A percentile compares a stretch with the other conserved stretches of the same genome.
Conservation (phyloP, 2,329 filamentous ascomycete species). For the Aureobasidium melanogenum region DNA sequence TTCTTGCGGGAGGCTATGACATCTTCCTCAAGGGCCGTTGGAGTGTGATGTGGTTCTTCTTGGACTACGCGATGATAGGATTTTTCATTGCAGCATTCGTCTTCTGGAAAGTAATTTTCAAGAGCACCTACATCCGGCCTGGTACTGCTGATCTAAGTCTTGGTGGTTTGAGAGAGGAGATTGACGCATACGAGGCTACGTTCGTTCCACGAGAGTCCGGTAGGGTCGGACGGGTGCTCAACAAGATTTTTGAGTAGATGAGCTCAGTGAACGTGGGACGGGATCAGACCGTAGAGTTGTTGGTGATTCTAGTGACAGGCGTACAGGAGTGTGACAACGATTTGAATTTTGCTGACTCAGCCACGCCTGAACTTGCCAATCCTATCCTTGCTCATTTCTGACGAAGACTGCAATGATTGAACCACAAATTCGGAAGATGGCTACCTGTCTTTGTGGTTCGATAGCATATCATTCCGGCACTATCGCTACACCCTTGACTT, state of each 20-base stretch:
- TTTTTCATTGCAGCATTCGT: background rate
- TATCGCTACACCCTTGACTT: background rate
- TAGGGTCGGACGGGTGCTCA: background rate
- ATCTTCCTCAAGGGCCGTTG: conserved; percentile 1
- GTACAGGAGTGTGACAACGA: too few species aligned
- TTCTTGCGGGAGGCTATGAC: conserved; percentile 45
- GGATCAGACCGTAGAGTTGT: background rate
- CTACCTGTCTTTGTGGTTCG: too few species aligned
- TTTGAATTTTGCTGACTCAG: too few species aligned
- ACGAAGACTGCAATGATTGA: too few species aligned
- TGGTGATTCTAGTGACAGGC: too few species aligned
- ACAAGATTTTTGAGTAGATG: background rate
- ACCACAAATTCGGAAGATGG: too few species aligned
- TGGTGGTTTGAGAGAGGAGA: conserved; percentile 12
- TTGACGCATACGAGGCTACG: conserved; percentile 13
- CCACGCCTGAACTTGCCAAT: too few species aligned
- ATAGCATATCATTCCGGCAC: background rate
- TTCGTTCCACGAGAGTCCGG: background rate
- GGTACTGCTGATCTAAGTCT: conserved; percentile 14
- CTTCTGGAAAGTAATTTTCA: conserved; percentile 1
- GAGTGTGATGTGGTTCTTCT: conserved; percentile 9
- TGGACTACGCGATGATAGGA: background rate
- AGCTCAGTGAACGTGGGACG: too few species aligned
- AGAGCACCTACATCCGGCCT: conserved; percentile 7
- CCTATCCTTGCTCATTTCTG: too few species aligned